Percentiles rank a stretch among this genome's conserved stretches.
Conservation (phyloP, 75 land plant genomes). For the Pinus albicaulis region DNA sequence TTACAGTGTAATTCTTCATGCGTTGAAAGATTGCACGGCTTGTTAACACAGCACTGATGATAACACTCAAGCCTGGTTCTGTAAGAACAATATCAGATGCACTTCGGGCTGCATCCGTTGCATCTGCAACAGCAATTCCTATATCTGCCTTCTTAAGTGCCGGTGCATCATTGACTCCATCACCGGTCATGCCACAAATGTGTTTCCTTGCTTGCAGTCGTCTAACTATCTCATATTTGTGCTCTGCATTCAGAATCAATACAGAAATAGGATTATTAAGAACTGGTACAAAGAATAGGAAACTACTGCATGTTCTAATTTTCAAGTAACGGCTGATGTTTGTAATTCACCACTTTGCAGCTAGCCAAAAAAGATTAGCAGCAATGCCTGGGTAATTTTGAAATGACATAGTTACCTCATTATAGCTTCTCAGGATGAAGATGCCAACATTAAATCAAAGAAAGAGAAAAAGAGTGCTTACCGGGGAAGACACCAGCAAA, state of each 20-base stretch:
- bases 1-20: slow-evolving; percentile 61
- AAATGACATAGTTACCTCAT: not conserved
- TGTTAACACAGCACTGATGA: slow-evolving; percentile 58
- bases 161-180: slow-evolving; percentile 81
- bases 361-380: not conserved
- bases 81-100: slow-evolving; percentile 66
- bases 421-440: not conserved
- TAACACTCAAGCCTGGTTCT: slow-evolving; percentile 60
- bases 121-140: slow-evolving; percentile 64
- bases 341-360: not conserved
- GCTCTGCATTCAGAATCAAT: slow-evolving; percentile 32
- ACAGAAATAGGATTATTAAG: slow-evolving; percentile 2
- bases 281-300: not conserved
- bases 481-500: slow-evolving; percentile 75
- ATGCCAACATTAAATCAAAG: not conserved
- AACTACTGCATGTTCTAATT: not conserved
- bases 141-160: slow-evolving; percentile 77
- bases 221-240: slow-evolving; percentile 66
- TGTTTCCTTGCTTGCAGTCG: slow-evolving; percentile 57
- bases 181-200: slow-evolving; percentile 78
- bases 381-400: not conserved
- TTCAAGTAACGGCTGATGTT: not conserved
- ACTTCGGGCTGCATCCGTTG: slow-evolving; percentile 59
- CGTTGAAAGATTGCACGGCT: slow-evolving; percentile 65
- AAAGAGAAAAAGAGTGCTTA: slow-evolving; percentile 6